Evolutionary conservation across 345 rosid species (phyloP), one percentile per base, ranked within the genome.

Genomic region (Rhodamnia rubescens): DNA sequence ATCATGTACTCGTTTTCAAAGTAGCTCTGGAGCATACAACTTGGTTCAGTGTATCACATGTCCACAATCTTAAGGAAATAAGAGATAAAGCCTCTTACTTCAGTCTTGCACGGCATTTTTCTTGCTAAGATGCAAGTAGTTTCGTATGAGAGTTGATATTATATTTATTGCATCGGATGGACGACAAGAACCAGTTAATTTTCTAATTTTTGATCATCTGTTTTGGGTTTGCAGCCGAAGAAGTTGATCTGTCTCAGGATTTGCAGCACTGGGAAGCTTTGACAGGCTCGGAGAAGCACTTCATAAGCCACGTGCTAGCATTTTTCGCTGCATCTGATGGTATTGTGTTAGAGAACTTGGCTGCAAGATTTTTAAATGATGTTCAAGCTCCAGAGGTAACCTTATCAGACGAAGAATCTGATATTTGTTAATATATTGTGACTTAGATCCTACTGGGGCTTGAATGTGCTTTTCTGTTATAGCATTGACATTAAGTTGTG

Each of bases 241-340:
- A 96, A 89, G 98, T 94, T 85, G 98, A 96, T 91, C 97, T 96
- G 32, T 94, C 98, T 42, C 93, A 87, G 80, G 99, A 96, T 91
- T 83, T 92, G 86, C 95, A 88, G 88, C 98, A 96, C 4, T 96
- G 99, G 99, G 94, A 90, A 83, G 83, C 86, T 11, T 84, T 94
- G 52, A 87, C 95, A 24, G 89, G 87, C 52, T 91, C 95, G 1
- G 99, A 94, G 89, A 95, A 92, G 86, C 95, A 96, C 88, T 96
- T 96, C 84, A 89, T 94, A 49, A 91, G 94, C 87, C 99, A 96
- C 47, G 92, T 95, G 22, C 91, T 96, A 7, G 99, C 98, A 2
- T 96, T 96, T 87, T 95, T 96, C 64, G 98, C 98, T 42, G 94
- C 99, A 56, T 96, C 98, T 26, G 99, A 96, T 92, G 98, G 98